These are phyloP conservation scores for Gilbertella persicaria DNA, from an alignment of 371 early-diverging fungal species.

Conservation along the genomic window DNA sequence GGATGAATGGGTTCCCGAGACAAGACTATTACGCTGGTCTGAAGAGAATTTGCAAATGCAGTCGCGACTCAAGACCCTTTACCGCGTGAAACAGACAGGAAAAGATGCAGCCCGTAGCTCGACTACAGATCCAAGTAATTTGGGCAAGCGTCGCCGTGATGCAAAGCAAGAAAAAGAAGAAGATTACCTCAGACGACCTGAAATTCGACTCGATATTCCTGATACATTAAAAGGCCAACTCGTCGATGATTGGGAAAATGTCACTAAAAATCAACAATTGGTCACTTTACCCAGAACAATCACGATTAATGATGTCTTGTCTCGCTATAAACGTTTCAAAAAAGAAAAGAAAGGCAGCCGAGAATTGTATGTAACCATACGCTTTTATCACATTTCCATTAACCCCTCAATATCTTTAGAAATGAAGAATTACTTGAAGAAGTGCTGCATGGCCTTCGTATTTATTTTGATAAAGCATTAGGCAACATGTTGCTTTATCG, in stretches of 20 bases:
- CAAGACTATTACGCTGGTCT: slow-evolving; percentile 79
- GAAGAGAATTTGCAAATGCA: slow-evolving; percentile 85
- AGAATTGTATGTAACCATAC: slow-evolving; percentile 24
- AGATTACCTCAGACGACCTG: slow-evolving; percentile 76
- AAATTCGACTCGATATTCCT: slow-evolving; percentile 89
- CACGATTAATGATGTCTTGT: slow-evolving; percentile 64
- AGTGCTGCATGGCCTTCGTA: slow-evolving; percentile 80
- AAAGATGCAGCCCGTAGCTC: slow-evolving; percentile 4
- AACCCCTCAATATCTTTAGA: slow-evolving; percentile 1
- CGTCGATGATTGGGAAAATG: slow-evolving; percentile 94
- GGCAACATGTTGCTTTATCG: slow-evolving; percentile 92
- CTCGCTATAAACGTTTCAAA: slow-evolving; percentile 59
- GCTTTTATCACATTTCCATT: background rate
- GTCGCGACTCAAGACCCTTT: slow-evolving; percentile 66
- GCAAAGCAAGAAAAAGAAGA: slow-evolving; percentile 13
- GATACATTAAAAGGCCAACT: slow-evolving; percentile 82
- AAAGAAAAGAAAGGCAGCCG: slow-evolving; percentile 40
- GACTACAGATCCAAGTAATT: background rate
- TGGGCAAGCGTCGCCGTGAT: slow-evolving; percentile 20
- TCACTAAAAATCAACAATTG: slow-evolving; percentile 90
- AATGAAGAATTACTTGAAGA: slow-evolving; percentile 74
- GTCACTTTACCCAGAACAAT: slow-evolving; percentile 50
- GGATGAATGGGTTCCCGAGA: slow-evolving; percentile 98
- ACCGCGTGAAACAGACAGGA: slow-evolving; percentile 19
- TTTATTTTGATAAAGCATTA: slow-evolving; percentile 91